Percentiles rank a stretch among this genome's conserved stretches.
phyloP scores from a whole-genome alignment of 2,329 filamentous ascomycete genomes.

The Cadophora gregata region DNA sequence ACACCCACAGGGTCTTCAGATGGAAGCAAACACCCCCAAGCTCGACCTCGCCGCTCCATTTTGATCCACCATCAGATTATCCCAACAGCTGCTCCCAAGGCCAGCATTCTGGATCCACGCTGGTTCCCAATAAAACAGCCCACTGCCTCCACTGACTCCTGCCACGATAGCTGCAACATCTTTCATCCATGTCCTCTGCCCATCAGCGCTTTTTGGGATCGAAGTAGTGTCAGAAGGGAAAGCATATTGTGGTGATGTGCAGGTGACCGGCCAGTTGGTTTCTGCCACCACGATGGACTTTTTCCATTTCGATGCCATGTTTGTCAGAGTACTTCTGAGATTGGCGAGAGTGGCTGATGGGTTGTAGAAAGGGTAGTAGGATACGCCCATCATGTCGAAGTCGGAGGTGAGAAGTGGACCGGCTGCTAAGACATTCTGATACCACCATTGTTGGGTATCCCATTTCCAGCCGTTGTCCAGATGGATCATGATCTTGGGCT shows the following conservation, averaged over 20 bases:
- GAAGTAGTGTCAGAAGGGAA: slow-evolving; percentile 65
- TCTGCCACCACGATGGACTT: slow-evolving; percentile 75
- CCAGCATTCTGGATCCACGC: slow-evolving; percentile 71
- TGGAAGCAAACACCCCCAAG: slow-evolving; percentile 56
- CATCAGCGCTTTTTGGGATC: slow-evolving; percentile 67
- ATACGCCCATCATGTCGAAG: slow-evolving; percentile 75
- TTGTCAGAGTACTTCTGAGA: slow-evolving; percentile 60
- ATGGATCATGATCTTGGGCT: slow-evolving; percentile 76
- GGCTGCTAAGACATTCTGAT: slow-evolving; percentile 59
- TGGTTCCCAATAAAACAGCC: slow-evolving; percentile 77
- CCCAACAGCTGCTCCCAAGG: slow-evolving; percentile 68
- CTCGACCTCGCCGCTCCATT: slow-evolving; percentile 61
- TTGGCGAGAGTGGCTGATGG: slow-evolving; percentile 61
- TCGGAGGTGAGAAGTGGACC: slow-evolving; percentile 59
- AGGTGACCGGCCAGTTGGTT: slow-evolving; percentile 72
- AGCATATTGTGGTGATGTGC: slow-evolving; percentile 59
- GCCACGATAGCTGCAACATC: slow-evolving; percentile 62
- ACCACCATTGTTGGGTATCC: slow-evolving; percentile 65
- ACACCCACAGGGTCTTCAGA: slow-evolving; percentile 18
- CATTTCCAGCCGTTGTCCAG: slow-evolving; percentile 79
- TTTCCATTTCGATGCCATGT: slow-evolving; percentile 65
- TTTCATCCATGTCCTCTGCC: slow-evolving; percentile 67
- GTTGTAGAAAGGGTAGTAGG: slow-evolving; percentile 76
- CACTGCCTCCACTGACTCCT: slow-evolving; percentile 58
- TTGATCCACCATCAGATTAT: slow-evolving; percentile 66